Evolutionary conservation across 1,284 basidiomycete species (phyloP).

Genomic region (Coriolopsis trogii): DNA sequence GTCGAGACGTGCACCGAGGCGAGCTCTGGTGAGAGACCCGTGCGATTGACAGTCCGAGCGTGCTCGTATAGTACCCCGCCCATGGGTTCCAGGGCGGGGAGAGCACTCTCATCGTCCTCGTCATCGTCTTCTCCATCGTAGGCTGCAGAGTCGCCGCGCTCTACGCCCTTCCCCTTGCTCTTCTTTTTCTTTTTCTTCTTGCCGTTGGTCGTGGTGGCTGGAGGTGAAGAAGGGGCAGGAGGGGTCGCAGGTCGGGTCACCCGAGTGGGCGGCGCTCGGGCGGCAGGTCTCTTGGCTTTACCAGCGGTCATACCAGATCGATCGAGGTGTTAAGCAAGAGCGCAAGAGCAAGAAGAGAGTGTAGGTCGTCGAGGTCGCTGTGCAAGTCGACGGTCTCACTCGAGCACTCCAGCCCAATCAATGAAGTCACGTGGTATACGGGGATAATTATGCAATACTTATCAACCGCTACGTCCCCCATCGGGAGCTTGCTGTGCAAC

Average conservation of each 20-base stretch:
- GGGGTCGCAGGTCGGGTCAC: constrained; percentile 21
- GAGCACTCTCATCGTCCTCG: constrained; percentile 34
- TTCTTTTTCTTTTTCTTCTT: constrained; percentile 51
- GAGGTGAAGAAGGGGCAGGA: constrained; percentile 11
- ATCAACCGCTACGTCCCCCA: too few relatives aligned
- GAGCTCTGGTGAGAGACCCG: constrained; percentile 46
- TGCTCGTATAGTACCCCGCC: constrained; percentile 29
- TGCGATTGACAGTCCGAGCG: constrained; percentile 30
- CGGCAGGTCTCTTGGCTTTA: constrained; percentile 18
- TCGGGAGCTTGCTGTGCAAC: too few relatives aligned
- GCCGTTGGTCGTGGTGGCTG: constrained; percentile 12
- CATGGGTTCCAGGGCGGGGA: constrained; percentile 32
- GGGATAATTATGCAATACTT: constrained; percentile 7
- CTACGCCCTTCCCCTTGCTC: constrained; percentile 45
- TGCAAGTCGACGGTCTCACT: constrained; percentile 13
- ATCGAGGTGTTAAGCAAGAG: constrained; percentile 3
- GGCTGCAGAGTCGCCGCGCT: constrained; percentile 16
- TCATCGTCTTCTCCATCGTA: constrained; percentile 26
- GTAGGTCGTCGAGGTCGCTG: constrained; percentile 15
- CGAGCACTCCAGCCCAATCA: constrained; percentile 14
- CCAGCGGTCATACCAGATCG: constrained; percentile 21
- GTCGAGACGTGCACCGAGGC: constrained; percentile 53
- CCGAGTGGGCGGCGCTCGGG: constrained; percentile 19
- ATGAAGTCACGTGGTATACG: constrained; percentile 12
- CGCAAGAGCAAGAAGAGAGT: constrained; percentile 8